These are phyloP conservation scores for Lycium ferocissimum DNA, from an alignment of 257 asterid species.

Conservation along the genomic window DNA sequence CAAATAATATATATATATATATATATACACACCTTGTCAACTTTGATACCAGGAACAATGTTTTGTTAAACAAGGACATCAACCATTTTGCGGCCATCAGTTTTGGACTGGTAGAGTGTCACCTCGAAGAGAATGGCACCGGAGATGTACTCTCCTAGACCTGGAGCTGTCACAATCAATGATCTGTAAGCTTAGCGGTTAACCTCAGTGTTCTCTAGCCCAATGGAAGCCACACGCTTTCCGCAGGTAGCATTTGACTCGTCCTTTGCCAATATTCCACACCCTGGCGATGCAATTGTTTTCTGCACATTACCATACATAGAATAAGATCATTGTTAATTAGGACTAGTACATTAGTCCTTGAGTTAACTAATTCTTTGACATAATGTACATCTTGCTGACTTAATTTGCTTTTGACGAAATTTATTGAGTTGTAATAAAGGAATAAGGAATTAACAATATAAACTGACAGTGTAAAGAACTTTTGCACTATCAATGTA, in stretches of 20 bases:
- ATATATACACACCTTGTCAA: constrained; percentile 18
- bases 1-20: background rate
- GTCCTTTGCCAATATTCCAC: constrained; percentile 40
- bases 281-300: constrained; percentile 40
- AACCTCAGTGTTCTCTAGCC: background rate
- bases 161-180: constrained; percentile 31
- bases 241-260: constrained; percentile 13
- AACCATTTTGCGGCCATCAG: constrained; percentile 37
- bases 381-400: background rate
- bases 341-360: background rate
- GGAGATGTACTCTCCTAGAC: constrained; percentile 28
- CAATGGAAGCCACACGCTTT: background rate
- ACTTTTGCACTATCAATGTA: too few relatives aligned
- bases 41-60: constrained; percentile 42
- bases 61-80: constrained; percentile 39
- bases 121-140: background rate
- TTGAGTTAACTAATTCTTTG: background rate
- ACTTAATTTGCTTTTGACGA: background rate
- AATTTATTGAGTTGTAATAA: too few relatives aligned
- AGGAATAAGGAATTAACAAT: too few relatives aligned
- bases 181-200: constrained; percentile 31
- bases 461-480: too few relatives aligned
- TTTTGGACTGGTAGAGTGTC: constrained; percentile 13
- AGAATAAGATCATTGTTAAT: background rate
- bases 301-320: constrained; percentile 24